Percentiles rank a stretch among this genome's conserved stretches.
phyloP scores from a whole-genome alignment of 2,329 filamentous ascomycete species.

The Aspergillus texensis region DNA sequence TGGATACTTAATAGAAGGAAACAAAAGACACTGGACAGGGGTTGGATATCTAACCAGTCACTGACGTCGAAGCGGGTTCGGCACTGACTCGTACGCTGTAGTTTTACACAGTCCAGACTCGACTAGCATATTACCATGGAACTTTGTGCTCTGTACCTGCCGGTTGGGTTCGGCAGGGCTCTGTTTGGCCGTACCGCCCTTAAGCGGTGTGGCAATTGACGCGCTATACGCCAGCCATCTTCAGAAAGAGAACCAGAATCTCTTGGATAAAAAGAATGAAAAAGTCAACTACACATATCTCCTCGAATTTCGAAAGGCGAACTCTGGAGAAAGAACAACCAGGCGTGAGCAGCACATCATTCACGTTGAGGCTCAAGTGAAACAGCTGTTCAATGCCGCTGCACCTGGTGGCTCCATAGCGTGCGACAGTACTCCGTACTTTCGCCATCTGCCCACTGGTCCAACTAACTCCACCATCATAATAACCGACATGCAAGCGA shows the following conservation, averaged over 20 bases:
- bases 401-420: slow-evolving; percentile 4
- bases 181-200: neutral
- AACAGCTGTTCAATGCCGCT: slow-evolving; percentile 5
- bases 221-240: neutral
- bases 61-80: slow-evolving; percentile 3
- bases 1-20: slow-evolving; percentile 8
- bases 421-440: slow-evolving; percentile 2
- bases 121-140: neutral
- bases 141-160: neutral
- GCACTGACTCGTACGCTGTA: slow-evolving; percentile 11
- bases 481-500: slow-evolving; percentile 15
- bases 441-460: neutral
- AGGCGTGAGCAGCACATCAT: neutral
- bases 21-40: slow-evolving; percentile 10
- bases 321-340: neutral
- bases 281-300: neutral
- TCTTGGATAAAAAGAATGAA: neutral
- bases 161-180: neutral
- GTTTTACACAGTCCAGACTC: neutral
- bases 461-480: slow-evolving; percentile 1
- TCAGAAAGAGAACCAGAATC: neutral
- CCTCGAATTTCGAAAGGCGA: neutral
- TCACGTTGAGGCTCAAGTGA: slow-evolving; percentile 7
- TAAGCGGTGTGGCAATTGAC: neutral
- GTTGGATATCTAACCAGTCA: slow-evolving; percentile 5